phyloP scores from a whole-genome alignment of 345 rosid species.

The Sonneratia caseolaris region DNA sequence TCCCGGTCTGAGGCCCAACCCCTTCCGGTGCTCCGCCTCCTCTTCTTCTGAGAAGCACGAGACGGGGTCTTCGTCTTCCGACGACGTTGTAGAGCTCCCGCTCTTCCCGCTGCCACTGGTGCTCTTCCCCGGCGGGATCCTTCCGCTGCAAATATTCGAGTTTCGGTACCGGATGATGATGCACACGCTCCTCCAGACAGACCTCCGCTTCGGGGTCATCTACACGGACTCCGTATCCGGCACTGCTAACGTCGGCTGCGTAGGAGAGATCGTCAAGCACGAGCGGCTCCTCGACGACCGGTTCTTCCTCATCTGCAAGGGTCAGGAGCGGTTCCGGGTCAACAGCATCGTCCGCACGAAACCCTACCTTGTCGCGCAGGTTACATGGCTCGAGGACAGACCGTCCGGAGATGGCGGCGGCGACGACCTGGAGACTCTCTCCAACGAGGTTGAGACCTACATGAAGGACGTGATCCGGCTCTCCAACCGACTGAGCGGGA shows the following conservation, averaged over 20 bases:
- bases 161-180: slow-evolving; percentile 99
- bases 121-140: slow-evolving; percentile 88
- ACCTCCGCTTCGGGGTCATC: slow-evolving; percentile 82
- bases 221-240: slow-evolving; percentile 71
- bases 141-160: slow-evolving; percentile 94
- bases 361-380: slow-evolving; percentile 79
- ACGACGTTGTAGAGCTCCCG: slow-evolving; percentile 73
- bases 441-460: slow-evolving; percentile 59
- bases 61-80: slow-evolving; percentile 34
- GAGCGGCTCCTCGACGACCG: slow-evolving; percentile 82
- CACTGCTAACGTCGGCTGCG: slow-evolving; percentile 70
- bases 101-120: slow-evolving; percentile 84
- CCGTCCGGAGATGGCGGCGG: slow-evolving; percentile 53
- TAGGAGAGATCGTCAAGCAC: slow-evolving; percentile 84
- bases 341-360: slow-evolving; percentile 61
- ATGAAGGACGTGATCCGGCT: slow-evolving; percentile 92
- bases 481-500: slow-evolving; percentile 74
- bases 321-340: slow-evolving; percentile 86
- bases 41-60: slow-evolving; percentile 44
- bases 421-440: slow-evolving; percentile 57
- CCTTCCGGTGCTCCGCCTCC: slow-evolving; percentile 41
- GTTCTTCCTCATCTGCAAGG: slow-evolving; percentile 79
- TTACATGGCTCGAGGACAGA: slow-evolving; percentile 89
- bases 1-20: slow-evolving; percentile 8
- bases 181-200: slow-evolving; percentile 91